Evolutionary conservation across 768 basidiomycete species (phyloP).

Genomic region (Mycena polygramma): DNA sequence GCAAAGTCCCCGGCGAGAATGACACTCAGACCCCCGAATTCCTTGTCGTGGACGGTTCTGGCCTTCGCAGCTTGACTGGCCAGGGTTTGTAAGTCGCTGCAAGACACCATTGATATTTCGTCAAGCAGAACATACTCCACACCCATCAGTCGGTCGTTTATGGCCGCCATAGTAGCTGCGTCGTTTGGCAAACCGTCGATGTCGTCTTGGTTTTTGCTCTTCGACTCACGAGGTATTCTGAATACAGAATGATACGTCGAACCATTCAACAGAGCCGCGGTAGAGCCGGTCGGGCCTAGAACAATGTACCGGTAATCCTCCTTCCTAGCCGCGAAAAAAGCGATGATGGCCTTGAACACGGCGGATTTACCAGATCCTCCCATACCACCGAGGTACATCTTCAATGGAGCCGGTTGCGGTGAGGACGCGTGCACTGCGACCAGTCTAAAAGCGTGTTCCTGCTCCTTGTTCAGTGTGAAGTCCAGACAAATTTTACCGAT

Average conservation of each 20-base stretch:
- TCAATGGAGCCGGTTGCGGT: background rate
- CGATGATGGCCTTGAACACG: conserved; percentile 43
- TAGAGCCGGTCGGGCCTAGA: conserved; percentile 50
- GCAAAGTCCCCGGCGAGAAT: conserved; percentile 52
- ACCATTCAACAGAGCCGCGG: conserved; percentile 48
- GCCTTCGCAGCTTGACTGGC: conserved; percentile 39
- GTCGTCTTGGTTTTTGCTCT: background rate
- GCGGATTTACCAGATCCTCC: no score
- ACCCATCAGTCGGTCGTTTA: conserved; percentile 22
- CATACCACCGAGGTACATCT: no score
- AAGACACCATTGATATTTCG: conserved; percentile 53
- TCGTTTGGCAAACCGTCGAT: conserved; percentile 9
- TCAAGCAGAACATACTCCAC: conserved; percentile 52
- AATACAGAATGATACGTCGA: conserved; percentile 52
- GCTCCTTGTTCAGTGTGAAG: conserved; percentile 47
- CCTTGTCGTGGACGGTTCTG: conserved; percentile 15
- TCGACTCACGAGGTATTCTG: no score
- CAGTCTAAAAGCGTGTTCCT: conserved; percentile 48
- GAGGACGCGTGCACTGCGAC: conserved; percentile 40
- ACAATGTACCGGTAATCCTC: conserved; percentile 42
- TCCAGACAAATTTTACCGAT: conserved; percentile 19
- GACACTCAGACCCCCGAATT: conserved; percentile 49
- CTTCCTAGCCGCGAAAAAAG: conserved; percentile 38
- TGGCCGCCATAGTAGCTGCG: background rate
- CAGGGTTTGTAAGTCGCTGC: conserved; percentile 42